Conservation (phyloP, 2,329 filamentous ascomycete species). For the Aspergillus sp. region DNA sequence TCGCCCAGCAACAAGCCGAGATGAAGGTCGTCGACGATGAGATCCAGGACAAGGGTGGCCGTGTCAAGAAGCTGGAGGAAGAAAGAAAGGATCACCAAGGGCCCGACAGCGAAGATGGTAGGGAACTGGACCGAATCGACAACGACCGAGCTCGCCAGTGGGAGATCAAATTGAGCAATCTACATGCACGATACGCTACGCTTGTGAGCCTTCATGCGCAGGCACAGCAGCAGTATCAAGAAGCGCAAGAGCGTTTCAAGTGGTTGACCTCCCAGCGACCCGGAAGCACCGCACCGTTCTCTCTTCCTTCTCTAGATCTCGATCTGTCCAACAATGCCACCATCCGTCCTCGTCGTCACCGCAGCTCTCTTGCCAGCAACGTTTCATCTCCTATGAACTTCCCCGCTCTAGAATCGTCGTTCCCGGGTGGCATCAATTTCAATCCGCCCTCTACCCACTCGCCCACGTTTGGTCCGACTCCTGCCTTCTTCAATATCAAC, state of each 20-base stretch:
- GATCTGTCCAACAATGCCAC: conserved; percentile 41
- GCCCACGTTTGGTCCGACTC: conserved; percentile 51
- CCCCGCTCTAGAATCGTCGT: conserved; percentile 39
- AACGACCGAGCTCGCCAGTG: conserved; percentile 48
- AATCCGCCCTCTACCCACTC: conserved; percentile 52
- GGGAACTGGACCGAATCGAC: conserved; percentile 51
- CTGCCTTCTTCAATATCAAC: conserved; percentile 61
- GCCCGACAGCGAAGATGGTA: conserved; percentile 51
- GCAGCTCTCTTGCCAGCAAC: conserved; percentile 48
- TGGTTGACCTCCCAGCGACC: conserved; percentile 43
- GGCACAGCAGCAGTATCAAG: conserved; percentile 46
- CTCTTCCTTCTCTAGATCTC: conserved; percentile 43
- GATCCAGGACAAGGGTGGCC: conserved; percentile 59
- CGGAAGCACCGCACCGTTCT: conserved; percentile 39
- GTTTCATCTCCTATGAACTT: conserved; percentile 48
- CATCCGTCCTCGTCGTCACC: conserved; percentile 46
- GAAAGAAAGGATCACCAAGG: conserved; percentile 52
- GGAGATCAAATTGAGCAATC: conserved; percentile 44
- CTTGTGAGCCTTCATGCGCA: conserved; percentile 43
- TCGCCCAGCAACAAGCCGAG: conserved; percentile 45
- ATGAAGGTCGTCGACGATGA: conserved; percentile 62
- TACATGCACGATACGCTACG: conserved; percentile 45
- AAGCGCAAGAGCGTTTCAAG: conserved; percentile 46
- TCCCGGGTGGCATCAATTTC: conserved; percentile 45
- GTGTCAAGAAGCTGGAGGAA: conserved; percentile 62